Evolutionary conservation across 1,139 yeast species (phyloP).

Genomic region (Candida pseudoviswanathii): DNA sequence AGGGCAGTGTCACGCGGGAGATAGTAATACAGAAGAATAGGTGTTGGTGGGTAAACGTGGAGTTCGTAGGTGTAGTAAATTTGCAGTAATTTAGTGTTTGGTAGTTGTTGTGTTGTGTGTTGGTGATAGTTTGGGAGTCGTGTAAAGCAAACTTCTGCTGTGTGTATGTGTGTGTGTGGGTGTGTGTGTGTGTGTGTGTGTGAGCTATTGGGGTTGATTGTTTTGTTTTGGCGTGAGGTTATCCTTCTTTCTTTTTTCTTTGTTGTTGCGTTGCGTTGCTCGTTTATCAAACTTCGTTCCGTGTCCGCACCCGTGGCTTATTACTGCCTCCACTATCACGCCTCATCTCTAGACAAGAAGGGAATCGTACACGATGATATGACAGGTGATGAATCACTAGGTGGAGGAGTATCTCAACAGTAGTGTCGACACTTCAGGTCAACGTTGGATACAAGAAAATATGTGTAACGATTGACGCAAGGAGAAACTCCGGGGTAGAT

Average conservation of each 20-base stretch:
- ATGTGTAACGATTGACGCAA: too few species aligned
- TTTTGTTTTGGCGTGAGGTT: neutral
- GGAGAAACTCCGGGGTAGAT: too few species aligned
- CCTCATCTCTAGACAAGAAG: too few species aligned
- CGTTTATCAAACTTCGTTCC: neutral
- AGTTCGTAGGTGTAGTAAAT: neutral
- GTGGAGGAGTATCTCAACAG: too few species aligned
- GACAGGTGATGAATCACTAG: too few species aligned
- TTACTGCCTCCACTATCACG: neutral
- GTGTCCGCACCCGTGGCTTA: neutral
- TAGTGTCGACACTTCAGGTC: too few species aligned
- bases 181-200: neutral
- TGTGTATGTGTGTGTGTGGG: neutral
- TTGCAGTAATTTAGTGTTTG: slow-evolving; percentile 1
- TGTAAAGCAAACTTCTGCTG: neutral
- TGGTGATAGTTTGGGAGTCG: neutral
- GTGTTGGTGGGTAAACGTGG: neutral
- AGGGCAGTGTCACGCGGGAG: neutral
- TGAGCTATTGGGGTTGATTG: neutral
- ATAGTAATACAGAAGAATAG: neutral
- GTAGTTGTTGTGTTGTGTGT: neutral
- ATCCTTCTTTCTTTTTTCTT: neutral
- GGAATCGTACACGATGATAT: too few species aligned
- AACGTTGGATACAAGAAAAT: too few species aligned
- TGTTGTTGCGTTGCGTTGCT: neutral